Evolutionary conservation across 2,329 filamentous ascomycete species (phyloP), one percentile per base, ranked within the genome.

Genomic region (Xylaria sp.): DNA sequence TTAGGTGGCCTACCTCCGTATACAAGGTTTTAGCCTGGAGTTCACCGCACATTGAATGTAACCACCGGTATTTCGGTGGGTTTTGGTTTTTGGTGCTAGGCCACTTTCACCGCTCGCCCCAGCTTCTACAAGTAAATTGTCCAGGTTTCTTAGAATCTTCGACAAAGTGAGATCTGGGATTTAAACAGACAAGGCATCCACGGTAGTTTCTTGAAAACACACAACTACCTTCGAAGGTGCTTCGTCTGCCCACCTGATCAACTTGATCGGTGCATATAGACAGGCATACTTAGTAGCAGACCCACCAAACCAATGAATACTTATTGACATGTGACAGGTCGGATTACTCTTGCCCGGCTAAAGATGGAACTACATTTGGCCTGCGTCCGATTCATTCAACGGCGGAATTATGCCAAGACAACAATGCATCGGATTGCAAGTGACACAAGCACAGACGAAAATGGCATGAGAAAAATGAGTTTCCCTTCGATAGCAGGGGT

Each of bases 11-110:
- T 28, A 66, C 53, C 17, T 53, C n/a, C 23, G n/a, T 31, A 49
- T 67, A 59, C 59, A 59, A 54, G 54, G 20, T 44, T 46, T 63
- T 56, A 42, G 58, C 49, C 49, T 49, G 33, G 31, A 38, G 20
- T 56, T 40, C 13, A 23, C 63, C 49, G 36, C 15, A 28, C n/a
- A 51, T 11, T 33, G 17, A 17, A 58, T 57, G 64, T 62, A 57
- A 33, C 42, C 13, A 11, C 40, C 20, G 26, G 58, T 49, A 60
- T 56, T 38, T 56, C 4, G 3, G n/a, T 31, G 7, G 17, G 7
- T 15, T 15, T 54, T 36, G 23, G 28, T 36, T 15, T 49, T 54
- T 36, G 23, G 28, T 36, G 17, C 28, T 3, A 58, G 36, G 33
- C 13, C 10, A 20, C 11, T 26, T 57, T 65, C 61, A 61, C 61